phyloP scores from a whole-genome alignment of 192 early-diverging fungal genomes.

The Dimargaris xerosporica region DNA sequence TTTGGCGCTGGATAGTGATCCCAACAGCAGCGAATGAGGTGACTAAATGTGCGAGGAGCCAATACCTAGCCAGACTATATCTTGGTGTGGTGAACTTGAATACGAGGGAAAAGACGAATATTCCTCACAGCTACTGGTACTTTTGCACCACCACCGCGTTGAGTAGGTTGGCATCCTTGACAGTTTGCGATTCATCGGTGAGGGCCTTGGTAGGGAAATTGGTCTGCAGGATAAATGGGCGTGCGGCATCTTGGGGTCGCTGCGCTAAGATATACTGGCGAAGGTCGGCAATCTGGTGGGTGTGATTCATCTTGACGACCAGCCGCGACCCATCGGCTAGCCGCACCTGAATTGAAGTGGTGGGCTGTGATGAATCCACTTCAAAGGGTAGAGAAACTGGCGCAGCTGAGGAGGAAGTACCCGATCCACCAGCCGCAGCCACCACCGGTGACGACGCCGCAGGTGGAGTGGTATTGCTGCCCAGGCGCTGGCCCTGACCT shows the following conservation, averaged over 20 bases:
- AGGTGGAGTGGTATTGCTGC: slow-evolving; percentile 32
- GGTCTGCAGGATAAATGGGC: slow-evolving; percentile 62
- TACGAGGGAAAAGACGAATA: not conserved
- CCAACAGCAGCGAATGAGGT: no score
- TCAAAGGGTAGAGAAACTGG: slow-evolving; percentile 20
- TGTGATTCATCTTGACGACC: slow-evolving; percentile 82
- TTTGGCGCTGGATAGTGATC: no score
- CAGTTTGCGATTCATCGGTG: slow-evolving; percentile 44
- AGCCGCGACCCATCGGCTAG: slow-evolving; percentile 77
- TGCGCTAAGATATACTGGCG: slow-evolving; percentile 57
- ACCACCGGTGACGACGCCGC: slow-evolving; percentile 16
- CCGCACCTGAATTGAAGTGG: slow-evolving; percentile 81
- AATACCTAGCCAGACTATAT: no score
- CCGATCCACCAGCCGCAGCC: slow-evolving; percentile 8
- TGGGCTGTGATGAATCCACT: slow-evolving; percentile 61
- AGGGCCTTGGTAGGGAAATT: slow-evolving; percentile 77
- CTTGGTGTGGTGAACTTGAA: not conserved
- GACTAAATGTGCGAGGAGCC: no score
- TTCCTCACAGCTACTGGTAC: slow-evolving; percentile 17
- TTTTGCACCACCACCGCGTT: slow-evolving; percentile 77
- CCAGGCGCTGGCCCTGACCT: slow-evolving; percentile 67
- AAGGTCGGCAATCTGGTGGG: slow-evolving; percentile 77
- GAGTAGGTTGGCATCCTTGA: slow-evolving; percentile 70
- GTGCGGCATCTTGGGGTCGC: slow-evolving; percentile 36
- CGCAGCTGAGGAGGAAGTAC: slow-evolving; percentile 10